These are phyloP conservation scores for Monascus purpureus DNA, from an alignment of 495 filamentous ascomycete genomes.

Conservation along the genomic window DNA sequence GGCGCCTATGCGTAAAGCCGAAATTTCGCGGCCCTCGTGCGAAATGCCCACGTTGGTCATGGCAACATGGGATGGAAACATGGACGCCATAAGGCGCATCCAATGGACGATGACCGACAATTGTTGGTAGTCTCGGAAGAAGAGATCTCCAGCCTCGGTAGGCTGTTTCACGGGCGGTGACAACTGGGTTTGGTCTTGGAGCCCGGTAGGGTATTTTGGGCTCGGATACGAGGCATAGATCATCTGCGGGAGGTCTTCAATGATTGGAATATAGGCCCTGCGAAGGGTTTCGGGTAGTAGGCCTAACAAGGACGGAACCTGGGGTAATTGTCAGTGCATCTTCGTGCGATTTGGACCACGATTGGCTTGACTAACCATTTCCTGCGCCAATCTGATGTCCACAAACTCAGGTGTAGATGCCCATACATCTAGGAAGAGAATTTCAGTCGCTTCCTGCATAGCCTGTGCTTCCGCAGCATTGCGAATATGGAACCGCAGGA, in stretches of 20 bases:
- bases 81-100: slow-evolving; percentile 78
- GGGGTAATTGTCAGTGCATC: not conserved
- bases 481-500: slow-evolving; percentile 74
- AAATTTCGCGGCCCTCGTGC: slow-evolving; percentile 77
- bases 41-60: slow-evolving; percentile 65
- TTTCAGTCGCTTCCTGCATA: slow-evolving; percentile 57
- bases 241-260: slow-evolving; percentile 67
- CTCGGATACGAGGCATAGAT: slow-evolving; percentile 64
- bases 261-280: slow-evolving; percentile 55
- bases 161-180: slow-evolving; percentile 19
- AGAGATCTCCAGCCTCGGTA: slow-evolving; percentile 42
- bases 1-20: slow-evolving; percentile 65
- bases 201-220: slow-evolving; percentile 10
- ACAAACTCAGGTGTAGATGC: slow-evolving; percentile 67
- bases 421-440: slow-evolving; percentile 83
- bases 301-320: slow-evolving; percentile 68
- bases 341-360: too few species aligned
- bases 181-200: slow-evolving; percentile 18
- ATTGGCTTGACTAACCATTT: slow-evolving; percentile 53
- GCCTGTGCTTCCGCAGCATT: slow-evolving; percentile 55
- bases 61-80: slow-evolving; percentile 69
- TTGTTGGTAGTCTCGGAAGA: slow-evolving; percentile 81
- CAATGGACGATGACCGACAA: slow-evolving; percentile 65
- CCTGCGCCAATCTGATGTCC: slow-evolving; percentile 71
- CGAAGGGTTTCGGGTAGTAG: slow-evolving; percentile 66